Evolutionary conservation across 169 alveolate species (phyloP).

Genomic region (Perkinsus olseni): DNA sequence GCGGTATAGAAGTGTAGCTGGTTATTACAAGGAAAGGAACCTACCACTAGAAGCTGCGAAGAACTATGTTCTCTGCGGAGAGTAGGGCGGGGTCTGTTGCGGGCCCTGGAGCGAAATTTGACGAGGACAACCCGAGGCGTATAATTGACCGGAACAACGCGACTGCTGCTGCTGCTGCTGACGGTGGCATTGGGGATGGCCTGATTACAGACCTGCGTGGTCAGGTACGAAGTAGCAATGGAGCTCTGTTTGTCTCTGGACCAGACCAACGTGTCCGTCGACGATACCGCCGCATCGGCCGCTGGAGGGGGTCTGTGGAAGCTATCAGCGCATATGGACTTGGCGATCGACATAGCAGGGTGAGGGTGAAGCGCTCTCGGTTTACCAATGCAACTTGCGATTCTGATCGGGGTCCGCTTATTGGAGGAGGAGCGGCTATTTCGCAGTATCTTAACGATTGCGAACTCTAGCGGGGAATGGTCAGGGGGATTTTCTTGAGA

Average conservation of each 20-base stretch:
- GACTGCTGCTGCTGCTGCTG: too few species aligned
- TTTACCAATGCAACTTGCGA: too few species aligned
- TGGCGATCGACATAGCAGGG: not conserved
- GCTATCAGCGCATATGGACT: not conserved
- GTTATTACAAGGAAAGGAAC: conserved; percentile 57
- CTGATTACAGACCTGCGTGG: not conserved
- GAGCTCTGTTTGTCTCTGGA: not conserved
- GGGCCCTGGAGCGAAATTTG: too few species aligned
- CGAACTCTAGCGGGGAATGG: too few species aligned
- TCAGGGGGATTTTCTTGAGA: too few species aligned
- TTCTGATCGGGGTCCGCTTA: too few species aligned
- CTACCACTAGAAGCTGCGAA: conserved; percentile 43
- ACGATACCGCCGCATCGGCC: not conserved
- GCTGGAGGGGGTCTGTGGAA: not conserved
- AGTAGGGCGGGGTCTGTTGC: not conserved
- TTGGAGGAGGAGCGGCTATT: too few species aligned
- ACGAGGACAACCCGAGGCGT: too few species aligned
- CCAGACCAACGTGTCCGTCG: too few species aligned
- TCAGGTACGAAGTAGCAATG: not conserved
- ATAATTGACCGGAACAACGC: too few species aligned
- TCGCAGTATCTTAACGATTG: too few species aligned
- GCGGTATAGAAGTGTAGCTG: conserved; percentile 60
- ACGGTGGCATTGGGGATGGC: too few species aligned
- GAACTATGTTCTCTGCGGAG: not conserved
- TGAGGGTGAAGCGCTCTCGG: not conserved